Evolutionary conservation across 129 eudicot species (phyloP), one percentile per base, ranked within the genome.

Genomic region (Erigeron canadensis): DNA sequence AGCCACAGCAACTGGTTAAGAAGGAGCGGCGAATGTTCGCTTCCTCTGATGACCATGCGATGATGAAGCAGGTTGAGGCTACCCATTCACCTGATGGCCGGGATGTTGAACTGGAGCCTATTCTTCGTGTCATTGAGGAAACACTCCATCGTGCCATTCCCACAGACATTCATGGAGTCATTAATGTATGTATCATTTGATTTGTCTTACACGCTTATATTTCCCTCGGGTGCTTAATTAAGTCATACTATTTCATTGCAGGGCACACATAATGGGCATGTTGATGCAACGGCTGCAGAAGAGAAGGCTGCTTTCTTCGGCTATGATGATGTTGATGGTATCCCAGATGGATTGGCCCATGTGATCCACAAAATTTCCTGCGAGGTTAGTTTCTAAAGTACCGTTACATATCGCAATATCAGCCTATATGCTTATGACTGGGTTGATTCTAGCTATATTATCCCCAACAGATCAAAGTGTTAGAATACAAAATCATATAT

Each of bases 61-160:
- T 95, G 84, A 77, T 79, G 81, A 90, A 84, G 80, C 96, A 95
- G 63, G 88, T 90, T 57, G 65, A 71, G 70, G 83, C 86, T 4
- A 88, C 97, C 19, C 97, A 90, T 80, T 57, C 91, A 68, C 92
- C 90, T 22, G 91, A 88, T 73, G 91, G 88, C 39, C 87, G 86
- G n/a, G 81, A 72, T 18, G 77, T 95, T 23, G 91, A 90, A 42
- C 75, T 89, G 44, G 83, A 78, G 7, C 82, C 89, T 3, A 73
- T 88, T 75, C 84, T 95, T 70, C 67, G 67, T 45, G 68, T 88
- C 75, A 67, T 86, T 5, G 87, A 87, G 73, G 87, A 86, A 66
- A 78, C 92, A 63, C 78, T 89, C 58, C 81, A 59, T n/a, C 87
- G 48, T 12, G 85, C 87, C 19, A 41, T 75, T 66, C 95, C 90